These are phyloP conservation scores for Wolfiporia cocos DNA, from an alignment of 1,284 basidiomycete genomes.

Conservation along the genomic window DNA sequence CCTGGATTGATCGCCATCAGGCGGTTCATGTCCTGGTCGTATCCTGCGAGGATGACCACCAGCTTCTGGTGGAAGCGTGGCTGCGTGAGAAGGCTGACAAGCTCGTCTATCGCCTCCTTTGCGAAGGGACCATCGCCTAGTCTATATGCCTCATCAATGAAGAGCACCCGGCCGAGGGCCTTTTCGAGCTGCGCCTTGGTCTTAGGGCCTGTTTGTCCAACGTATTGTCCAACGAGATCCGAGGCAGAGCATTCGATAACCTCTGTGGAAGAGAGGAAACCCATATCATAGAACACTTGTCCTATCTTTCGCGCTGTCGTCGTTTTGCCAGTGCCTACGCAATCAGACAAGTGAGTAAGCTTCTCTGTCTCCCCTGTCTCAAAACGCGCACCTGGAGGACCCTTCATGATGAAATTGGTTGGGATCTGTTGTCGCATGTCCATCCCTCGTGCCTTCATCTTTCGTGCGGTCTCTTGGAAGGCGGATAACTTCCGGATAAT, in stretches of 20 bases:
- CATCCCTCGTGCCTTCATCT: conserved; percentile 33
- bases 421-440: conserved; percentile 41
- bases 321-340: conserved; percentile 35
- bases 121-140: conserved; percentile 53
- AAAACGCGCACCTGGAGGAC: conserved; percentile 48
- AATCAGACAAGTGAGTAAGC: too few relatives aligned
- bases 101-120: conserved; percentile 61
- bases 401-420: conserved; percentile 66
- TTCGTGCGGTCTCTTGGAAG: conserved; percentile 46
- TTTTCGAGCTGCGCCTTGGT: conserved; percentile 50
- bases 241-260: conserved; percentile 61
- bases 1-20: conserved; percentile 53
- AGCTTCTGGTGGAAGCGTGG: conserved; percentile 49
- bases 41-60: conserved; percentile 62
- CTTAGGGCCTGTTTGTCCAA: conserved; percentile 66
- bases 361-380: neutral
- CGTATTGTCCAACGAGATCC: conserved; percentile 59
- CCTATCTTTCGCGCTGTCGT: conserved; percentile 38
- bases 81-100: conserved; percentile 56
- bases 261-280: conserved; percentile 44
- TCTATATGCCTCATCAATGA: conserved; percentile 63
- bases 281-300: conserved; percentile 63
- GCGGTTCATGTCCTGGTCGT: conserved; percentile 58
- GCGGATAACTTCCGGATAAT: conserved; percentile 40
- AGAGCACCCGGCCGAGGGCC: conserved; percentile 56